Evolutionary conservation across 1,284 basidiomycete genomes (phyloP), one percentile per base, ranked within the genome.

Genomic region (Ganoderma lucidum): DNA sequence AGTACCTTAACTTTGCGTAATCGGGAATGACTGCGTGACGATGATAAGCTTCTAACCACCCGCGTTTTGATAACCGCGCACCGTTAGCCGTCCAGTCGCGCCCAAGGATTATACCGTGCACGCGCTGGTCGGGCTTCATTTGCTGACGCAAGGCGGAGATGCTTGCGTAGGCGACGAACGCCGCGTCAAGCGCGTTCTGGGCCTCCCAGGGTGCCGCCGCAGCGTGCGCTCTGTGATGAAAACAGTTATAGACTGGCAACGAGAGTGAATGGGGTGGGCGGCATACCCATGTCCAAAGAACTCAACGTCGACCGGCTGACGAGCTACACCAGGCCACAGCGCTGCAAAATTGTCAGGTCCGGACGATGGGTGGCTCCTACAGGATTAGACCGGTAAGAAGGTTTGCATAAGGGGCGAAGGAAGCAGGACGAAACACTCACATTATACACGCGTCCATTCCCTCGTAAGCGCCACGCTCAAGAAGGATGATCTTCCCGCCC

Each of bases 181-280:
- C 94, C 0, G 94, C 95, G 78, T 96, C 95, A 55, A 94, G 86
- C 5, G 95, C 94, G 77, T 96, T 96, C 69, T 87, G 86, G 32
- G 91, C 95, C 80, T 95, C 92, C 93, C 93, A 95, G 19, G 92
- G 93, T 3, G 91, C 86, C 44, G 85, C 87, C 37, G 88, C 90
- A 15, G 93, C 93, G 77, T 95, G 93, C 28, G 92, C 90, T 58
- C 92, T 92, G 71, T 69, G 28, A 45, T 65, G 32, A 41, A 28
- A 28, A 35, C 15, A 15, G 19, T 51, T 41, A 14, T 17, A 23
- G 10, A 41, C 15, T 44, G 9, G 37, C 10, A 42, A 15, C 12
- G 23, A 3, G 5, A 28, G 5, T 4, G 39, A 17, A 4, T 28
- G 14, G 10, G 23, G 32, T 8, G 37, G 19, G 58, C 48, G 37